These are phyloP conservation scores for Rhizopus stolonifer DNA, from an alignment of 371 early-diverging fungal genomes.

Conservation along the genomic window DNA sequence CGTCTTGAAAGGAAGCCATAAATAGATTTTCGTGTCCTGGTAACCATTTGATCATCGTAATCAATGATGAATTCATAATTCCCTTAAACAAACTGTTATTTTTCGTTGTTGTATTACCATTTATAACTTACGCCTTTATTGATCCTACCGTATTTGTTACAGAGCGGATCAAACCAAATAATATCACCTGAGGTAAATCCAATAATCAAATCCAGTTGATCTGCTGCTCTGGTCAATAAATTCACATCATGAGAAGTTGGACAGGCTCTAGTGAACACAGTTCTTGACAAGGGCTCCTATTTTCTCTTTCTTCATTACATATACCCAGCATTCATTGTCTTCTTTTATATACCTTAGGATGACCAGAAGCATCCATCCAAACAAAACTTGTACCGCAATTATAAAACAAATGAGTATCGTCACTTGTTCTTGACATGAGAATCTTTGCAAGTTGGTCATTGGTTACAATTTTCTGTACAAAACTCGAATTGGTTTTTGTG, in stretches of 20 bases:
- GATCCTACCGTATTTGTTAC: slow-evolving; percentile 69
- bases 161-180: slow-evolving; percentile 80
- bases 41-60: slow-evolving; percentile 87
- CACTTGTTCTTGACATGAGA: slow-evolving; percentile 64
- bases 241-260: slow-evolving; percentile 93
- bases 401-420: slow-evolving; percentile 80
- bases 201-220: slow-evolving; percentile 75
- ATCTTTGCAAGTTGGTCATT: slow-evolving; percentile 80
- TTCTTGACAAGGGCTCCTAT: slow-evolving; percentile 79
- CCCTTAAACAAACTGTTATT: too few relatives aligned
- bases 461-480: slow-evolving; percentile 82
- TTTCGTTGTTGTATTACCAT: too few relatives aligned
- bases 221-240: slow-evolving; percentile 66
- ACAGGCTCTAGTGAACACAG: slow-evolving; percentile 75
- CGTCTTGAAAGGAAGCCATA: slow-evolving; percentile 81
- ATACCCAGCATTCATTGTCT: not conserved
- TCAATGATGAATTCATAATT: slow-evolving; percentile 65
- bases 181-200: slow-evolving; percentile 88
- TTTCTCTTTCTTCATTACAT: not conserved
- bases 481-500: slow-evolving; percentile 66
- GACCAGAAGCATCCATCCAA: slow-evolving; percentile 74
- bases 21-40: slow-evolving; percentile 86
- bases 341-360: slow-evolving; percentile 64
- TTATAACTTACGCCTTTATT: slow-evolving; percentile 53
- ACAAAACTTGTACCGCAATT: slow-evolving; percentile 80